Conservation (phyloP, 1,284 basidiomycete genomes). For the Ustilago lituana region DNA sequence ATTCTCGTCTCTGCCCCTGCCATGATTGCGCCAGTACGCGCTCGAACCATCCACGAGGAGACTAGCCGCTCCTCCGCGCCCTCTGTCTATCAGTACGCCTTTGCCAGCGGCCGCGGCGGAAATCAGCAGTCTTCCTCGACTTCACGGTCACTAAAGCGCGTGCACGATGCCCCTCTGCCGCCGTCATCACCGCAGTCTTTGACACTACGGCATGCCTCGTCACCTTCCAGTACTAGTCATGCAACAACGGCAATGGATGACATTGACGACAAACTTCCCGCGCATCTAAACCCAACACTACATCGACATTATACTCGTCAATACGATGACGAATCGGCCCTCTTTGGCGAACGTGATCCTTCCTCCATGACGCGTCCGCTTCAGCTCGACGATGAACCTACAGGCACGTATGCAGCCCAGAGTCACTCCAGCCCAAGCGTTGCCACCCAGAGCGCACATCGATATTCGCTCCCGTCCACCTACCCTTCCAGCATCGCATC, state of each 20-base stretch:
- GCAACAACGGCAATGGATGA: slow-evolving; percentile 10
- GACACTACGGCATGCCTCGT: slow-evolving; percentile 10
- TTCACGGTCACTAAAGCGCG: background rate
- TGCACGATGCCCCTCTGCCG: no score
- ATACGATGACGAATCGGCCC: slow-evolving; percentile 20
- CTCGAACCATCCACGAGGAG: background rate
- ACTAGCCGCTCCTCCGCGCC: background rate
- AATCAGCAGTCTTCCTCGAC: background rate
- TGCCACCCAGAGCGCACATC: slow-evolving; percentile 14
- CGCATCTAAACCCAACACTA: background rate
- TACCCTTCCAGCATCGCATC: slow-evolving; percentile 54
- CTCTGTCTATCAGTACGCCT: slow-evolving; percentile 4
- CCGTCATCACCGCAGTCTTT: slow-evolving; percentile 5
- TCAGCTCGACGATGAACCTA: slow-evolving; percentile 2
- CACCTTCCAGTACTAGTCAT: no score
- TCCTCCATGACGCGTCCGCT: slow-evolving; percentile 2
- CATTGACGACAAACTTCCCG: slow-evolving; percentile 23
- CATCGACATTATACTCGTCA: slow-evolving; percentile 30
- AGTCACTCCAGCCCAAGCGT: slow-evolving; percentile 2
- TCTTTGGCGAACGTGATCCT: slow-evolving; percentile 24
- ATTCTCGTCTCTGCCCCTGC: slow-evolving; percentile 44
- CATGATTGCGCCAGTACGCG: slow-evolving; percentile 26
- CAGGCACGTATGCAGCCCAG: background rate
- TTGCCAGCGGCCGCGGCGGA: background rate
- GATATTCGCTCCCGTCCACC: slow-evolving; percentile 45